Evolutionary conservation across 164 flowering plant genomes (phyloP).

Genomic region (Pachysandra terminalis): DNA sequence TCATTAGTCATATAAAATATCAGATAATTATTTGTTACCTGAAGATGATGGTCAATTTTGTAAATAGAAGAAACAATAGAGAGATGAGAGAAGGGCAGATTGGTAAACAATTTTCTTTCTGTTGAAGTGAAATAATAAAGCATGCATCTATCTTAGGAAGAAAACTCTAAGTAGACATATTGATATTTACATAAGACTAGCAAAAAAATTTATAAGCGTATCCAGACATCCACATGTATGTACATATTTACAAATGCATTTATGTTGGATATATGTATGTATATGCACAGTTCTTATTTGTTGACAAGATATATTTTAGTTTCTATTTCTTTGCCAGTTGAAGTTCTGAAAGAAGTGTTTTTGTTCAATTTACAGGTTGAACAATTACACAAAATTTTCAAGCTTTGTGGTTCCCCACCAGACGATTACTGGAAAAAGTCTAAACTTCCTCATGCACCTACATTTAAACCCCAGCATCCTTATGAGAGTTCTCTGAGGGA

Average conservation of each 20-base stretch:
- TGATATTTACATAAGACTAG: neutral
- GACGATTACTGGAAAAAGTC: conserved; percentile 80
- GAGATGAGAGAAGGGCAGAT: too few relatives aligned
- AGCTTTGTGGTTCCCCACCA: conserved; percentile 91
- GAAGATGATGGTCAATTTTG: neutral
- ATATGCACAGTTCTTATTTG: too few relatives aligned
- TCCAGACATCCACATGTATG: neutral
- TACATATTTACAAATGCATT: too few relatives aligned
- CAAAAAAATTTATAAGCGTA: neutral
- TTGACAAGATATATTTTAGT: neutral
- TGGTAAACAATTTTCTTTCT: too few relatives aligned
- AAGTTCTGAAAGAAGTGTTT: neutral
- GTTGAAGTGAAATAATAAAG: neutral
- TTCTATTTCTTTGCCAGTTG: neutral
- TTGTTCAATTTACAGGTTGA: conserved; percentile 57
- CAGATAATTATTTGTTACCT: neutral
- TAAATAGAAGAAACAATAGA: neutral
- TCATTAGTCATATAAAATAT: neutral
- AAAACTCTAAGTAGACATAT: neutral
- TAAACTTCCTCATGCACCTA: conserved; percentile 76
- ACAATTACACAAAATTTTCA: conserved; percentile 90
- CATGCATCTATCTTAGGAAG: neutral
- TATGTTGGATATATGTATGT: too few relatives aligned
- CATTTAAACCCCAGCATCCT: conserved; percentile 76
- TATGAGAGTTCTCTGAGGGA: conserved; percentile 72